Evolutionary conservation across 1,139 yeast genomes (phyloP), one percentile per base, ranked within the genome.

Genomic region (Yamadazyma atmosphaerica): DNA sequence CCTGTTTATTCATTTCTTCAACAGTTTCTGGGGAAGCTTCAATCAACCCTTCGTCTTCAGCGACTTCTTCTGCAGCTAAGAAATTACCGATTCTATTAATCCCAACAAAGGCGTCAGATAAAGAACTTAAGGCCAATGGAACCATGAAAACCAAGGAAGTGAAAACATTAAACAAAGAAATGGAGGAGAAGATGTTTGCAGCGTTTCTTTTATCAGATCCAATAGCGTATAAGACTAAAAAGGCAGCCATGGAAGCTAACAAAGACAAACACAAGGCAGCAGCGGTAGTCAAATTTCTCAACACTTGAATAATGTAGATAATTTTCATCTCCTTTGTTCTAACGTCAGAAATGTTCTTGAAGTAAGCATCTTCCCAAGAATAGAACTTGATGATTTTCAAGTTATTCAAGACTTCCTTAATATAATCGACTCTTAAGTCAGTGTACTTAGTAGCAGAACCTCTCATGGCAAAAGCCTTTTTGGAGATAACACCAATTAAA

Each of bases 101-200:
- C 14, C 87, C 87, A 37, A 84, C 69, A 49, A 73, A 67, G 11
- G 87, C 89, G 60, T 86, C 95, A 3, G 82, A 74, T 42, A 81
- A 83, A 38, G 80, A 65, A 25, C 88, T 81, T 40, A 83, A 61
- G 47, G 86, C 83, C 65, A 86, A 67, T 17, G 96, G 96, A 35
- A 86, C 65, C 54, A 87, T 65, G 54, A 87, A 70, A 13, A 75
- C 70, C 44, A 67, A 73, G 38, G 65, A 67, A 4, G 80, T 56
- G 49, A 77, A 67, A 23, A 79, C 74, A 51, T 82, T 82, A 66
- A 88, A 89, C 40, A 86, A 72, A 0, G 94, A 77, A 40, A 90
- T 36, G n/a, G 96, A 83, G 0, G 96, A 78, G 55, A 89, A 89
- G 15, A 88, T 79, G 27, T 75, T 66, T 4, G 89, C 90, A 1